A percentile compares a stretch with the other conserved stretches of the same genome.
phyloP scores from a whole-genome alignment of 768 basidiomycete genomes.

The Leccinum broughii region DNA sequence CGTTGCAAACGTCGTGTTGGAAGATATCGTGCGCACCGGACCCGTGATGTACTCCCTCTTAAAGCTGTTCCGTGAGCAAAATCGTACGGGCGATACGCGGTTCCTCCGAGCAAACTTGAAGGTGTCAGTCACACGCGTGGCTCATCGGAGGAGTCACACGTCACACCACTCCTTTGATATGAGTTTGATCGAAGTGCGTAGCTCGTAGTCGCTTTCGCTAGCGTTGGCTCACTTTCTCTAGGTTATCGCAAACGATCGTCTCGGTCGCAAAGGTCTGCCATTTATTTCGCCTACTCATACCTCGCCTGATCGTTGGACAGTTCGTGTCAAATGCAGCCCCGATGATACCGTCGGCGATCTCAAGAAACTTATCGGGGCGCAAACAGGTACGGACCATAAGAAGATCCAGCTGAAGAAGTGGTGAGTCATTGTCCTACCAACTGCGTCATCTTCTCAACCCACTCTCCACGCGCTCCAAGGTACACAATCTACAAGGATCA shows the following conservation, averaged over 20 bases:
- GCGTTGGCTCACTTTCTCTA: conserved; percentile 33
- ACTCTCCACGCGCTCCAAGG: conserved; percentile 45
- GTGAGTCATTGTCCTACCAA: conserved; percentile 45
- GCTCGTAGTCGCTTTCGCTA: background rate
- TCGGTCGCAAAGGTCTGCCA: conserved; percentile 83
- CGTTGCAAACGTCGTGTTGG: conserved; percentile 44
- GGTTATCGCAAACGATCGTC: conserved; percentile 95
- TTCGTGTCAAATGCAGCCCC: conserved; percentile 92
- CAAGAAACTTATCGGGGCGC: conserved; percentile 95
- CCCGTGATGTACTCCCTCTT: conserved; percentile 70
- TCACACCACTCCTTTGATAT: conserved; percentile 31
- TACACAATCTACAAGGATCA: conserved; percentile 97
- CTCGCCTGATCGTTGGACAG: conserved; percentile 41
- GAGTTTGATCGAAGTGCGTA: conserved; percentile 55
- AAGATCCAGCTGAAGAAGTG: conserved; percentile 99
- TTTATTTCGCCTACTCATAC: background rate
- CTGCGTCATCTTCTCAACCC: background rate
- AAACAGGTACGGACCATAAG: conserved; percentile 80
- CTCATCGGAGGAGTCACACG: background rate
- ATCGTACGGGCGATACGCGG: conserved; percentile 24
- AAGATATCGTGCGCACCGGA: conserved; percentile 56
- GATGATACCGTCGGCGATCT: conserved; percentile 97
- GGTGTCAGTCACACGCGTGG: no score
- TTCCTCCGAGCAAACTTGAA: no score
- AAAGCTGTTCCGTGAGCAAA: conserved; percentile 68